A percentile compares a stretch with the other conserved stretches of the same genome.
These are phyloP conservation scores for Neonectria faginata DNA, from an alignment of 2,329 filamentous ascomycete species.

Conservation along the genomic window DNA sequence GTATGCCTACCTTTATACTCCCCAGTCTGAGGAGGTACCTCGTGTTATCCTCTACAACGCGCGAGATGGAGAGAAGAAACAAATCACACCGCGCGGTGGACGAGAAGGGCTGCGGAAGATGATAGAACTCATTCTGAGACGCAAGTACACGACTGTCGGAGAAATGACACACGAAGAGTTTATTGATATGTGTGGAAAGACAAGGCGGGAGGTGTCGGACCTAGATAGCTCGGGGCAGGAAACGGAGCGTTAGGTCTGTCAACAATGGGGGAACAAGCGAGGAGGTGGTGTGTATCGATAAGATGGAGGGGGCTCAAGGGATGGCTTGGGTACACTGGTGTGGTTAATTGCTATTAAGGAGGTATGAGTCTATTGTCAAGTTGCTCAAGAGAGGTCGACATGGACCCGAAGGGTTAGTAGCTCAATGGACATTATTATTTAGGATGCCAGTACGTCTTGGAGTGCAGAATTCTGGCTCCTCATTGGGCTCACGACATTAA, in stretches of 20 bases:
- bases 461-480: no score
- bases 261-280: not conserved
- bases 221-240: not conserved
- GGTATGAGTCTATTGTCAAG: no score
- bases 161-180: slow-evolving; percentile 31
- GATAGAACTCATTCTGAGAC: slow-evolving; percentile 33
- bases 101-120: slow-evolving; percentile 24
- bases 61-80: slow-evolving; percentile 42
- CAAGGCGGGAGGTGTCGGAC: slow-evolving; percentile 19
- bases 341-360: no score
- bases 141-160: slow-evolving; percentile 33
- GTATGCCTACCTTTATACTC: slow-evolving; percentile 43
- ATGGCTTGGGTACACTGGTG: no score
- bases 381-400: no score
- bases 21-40: slow-evolving; percentile 23
- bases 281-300: not conserved
- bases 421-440: no score
- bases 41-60: slow-evolving; percentile 45
- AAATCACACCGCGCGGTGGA: slow-evolving; percentile 32
- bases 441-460: no score
- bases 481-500: no score
- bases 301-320: no score
- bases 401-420: no score
- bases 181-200: slow-evolving; percentile 18
- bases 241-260: not conserved